Base-by-base conservation (phyloP, 306 rosid species). In the Leucaena leucocephala region DNA sequence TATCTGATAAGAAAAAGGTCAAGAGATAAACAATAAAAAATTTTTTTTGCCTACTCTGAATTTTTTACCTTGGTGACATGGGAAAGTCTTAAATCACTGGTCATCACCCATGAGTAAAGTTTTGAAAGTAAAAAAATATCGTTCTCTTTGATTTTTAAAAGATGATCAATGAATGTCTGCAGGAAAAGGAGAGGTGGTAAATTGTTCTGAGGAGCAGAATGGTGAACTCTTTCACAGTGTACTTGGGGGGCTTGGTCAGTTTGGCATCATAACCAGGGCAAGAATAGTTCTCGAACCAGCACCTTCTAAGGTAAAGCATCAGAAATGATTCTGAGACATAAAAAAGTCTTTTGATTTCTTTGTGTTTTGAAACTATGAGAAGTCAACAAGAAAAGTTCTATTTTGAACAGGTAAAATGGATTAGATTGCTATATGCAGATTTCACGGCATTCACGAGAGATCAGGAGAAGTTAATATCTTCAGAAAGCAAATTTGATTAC, bases 401-500 rank as follows among this genome's bases (percentile, higher is more conserved):
- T 75, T 64, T 78, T 78, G 73, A 78, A 55, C 79, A 85, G 88
- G 88, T 85, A 12, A 82, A 82, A 66, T 85, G 88, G 88, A 78
- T 85, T 72, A 19, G 54, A 44, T 42, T 68, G 55, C 54, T 68
- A 12, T 85, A 85, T 71, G 38, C 72, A 63, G 83, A 85, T 75
- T 85, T 82, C 76, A 57, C 74, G 22, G 54, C 38, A 68, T 68
- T 68, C 55, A 68, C 55, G 15, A 68, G 73, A 68, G 73, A 68
- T 45, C 73, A 68, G 34, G 73, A 68, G 38, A 68, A 44, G 38
- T 43, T 68, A 22, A 43, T 68, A 68, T 68, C 6, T 68, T 34
- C 55, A 43, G 73, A 13, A 21, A 3, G 55, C 36, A 68, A 15
- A 68, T 68, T 68, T 44, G 73, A 68, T 68, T 68, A 68, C 19